Evolutionary conservation across 495 filamentous ascomycete genomes (phyloP).

Genomic region (Annulohypoxylon moriforme): DNA sequence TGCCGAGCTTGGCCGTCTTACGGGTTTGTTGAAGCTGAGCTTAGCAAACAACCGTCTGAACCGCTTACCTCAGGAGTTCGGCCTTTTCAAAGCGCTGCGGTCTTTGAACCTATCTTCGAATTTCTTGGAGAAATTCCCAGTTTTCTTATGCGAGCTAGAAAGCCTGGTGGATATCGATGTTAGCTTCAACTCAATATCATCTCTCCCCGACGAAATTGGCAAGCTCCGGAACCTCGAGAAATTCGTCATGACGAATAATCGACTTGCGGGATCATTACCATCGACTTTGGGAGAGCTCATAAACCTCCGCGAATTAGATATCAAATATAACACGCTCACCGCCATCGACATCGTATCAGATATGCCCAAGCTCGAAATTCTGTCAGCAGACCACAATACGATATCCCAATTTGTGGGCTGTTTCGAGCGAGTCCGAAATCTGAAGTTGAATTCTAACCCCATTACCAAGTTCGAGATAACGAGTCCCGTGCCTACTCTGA

Average conservation of each 20-base stretch:
- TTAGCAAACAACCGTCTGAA: conserved; percentile 91
- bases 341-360: conserved; percentile 85
- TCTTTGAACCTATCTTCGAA: conserved; percentile 94
- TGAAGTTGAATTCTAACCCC: conserved; percentile 91
- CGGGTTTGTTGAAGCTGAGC: conserved; percentile 87
- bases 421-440: conserved; percentile 82
- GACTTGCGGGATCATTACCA: conserved; percentile 77
- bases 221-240: conserved; percentile 82
- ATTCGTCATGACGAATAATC: conserved; percentile 95
- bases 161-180: conserved; percentile 93
- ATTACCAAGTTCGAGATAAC: conserved; percentile 91
- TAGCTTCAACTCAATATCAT: conserved; percentile 91
- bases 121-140: conserved; percentile 83
- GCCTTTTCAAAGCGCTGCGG: conserved; percentile 76
- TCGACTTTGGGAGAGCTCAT: conserved; percentile 73
- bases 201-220: conserved; percentile 80
- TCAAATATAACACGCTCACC: conserved; percentile 88
- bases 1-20: conserved; percentile 69
- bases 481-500: conserved; percentile 79
- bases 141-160: conserved; percentile 82
- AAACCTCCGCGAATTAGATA: conserved; percentile 90
- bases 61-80: conserved; percentile 81
- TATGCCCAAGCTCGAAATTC: conserved; percentile 85
- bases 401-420: conserved; percentile 87
- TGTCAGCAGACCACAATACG: conserved; percentile 89